Percentiles rank a stretch among this genome's conserved stretches.
phyloP scores from a whole-genome alignment of 345 rosid species.

The Citrus mangshanensis region DNA sequence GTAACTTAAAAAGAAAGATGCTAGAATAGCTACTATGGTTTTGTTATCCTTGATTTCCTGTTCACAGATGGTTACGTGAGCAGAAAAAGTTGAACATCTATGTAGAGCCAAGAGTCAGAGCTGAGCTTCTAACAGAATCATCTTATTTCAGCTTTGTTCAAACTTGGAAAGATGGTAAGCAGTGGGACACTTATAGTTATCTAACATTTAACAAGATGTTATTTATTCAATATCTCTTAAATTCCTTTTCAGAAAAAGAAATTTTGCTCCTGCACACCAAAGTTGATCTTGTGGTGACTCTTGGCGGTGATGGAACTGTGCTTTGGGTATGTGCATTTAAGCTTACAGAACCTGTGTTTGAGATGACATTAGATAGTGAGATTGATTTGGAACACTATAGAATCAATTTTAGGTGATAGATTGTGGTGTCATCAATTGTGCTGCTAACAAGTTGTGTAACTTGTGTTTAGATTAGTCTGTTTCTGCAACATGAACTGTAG shows the following conservation, averaged over 20 bases:
- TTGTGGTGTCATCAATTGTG: not conserved
- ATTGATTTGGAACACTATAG: not conserved
- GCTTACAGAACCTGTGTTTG: constrained; percentile 1
- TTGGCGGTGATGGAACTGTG: constrained; percentile 99
- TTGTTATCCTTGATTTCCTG: constrained; percentile 14
- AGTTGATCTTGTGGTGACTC: constrained; percentile 94
- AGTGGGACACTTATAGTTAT: not conserved
- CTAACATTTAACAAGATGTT: not conserved
- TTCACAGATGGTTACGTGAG: constrained; percentile 83
- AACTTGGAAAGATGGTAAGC: constrained; percentile 94
- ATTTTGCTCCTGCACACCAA: constrained; percentile 67
- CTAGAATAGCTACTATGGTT: not conserved
- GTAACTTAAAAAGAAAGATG: not conserved
- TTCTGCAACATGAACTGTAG: not conserved
- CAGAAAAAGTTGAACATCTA: constrained; percentile 64
- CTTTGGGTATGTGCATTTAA: constrained; percentile 70
- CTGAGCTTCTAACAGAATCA: constrained; percentile 81
- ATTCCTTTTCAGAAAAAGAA: constrained; percentile 56
- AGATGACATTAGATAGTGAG: not conserved
- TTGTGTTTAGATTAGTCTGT: not conserved
- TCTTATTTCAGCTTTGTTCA: constrained; percentile 67
- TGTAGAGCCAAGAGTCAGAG: constrained; percentile 83
- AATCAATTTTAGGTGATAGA: not conserved
- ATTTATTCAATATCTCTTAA: not conserved
- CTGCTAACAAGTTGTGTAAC: not conserved